Evolutionary conservation across 192 early-diverging fungal species (phyloP).

Genomic region (Entophlyctis helioformis): DNA sequence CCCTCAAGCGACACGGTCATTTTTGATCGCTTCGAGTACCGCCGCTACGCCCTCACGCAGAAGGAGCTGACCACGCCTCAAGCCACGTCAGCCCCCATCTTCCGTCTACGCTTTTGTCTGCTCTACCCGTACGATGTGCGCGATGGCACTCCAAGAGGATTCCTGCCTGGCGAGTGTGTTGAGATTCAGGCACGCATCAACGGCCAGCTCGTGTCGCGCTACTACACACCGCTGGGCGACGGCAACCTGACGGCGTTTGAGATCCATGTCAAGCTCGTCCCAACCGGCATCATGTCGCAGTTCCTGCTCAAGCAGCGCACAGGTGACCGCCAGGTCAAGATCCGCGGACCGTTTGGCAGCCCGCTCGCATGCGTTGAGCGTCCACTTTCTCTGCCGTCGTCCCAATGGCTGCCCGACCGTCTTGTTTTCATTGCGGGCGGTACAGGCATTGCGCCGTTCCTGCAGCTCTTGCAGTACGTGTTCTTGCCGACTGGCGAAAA

Average conservation of each 20-base stretch:
- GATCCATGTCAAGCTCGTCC: constrained; percentile 12
- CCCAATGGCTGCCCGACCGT: background rate
- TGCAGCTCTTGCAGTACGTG: constrained; percentile 17
- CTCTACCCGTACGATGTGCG: constrained; percentile 22
- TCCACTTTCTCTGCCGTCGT: background rate
- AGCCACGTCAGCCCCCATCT: constrained; percentile 4
- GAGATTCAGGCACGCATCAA: constrained; percentile 22
- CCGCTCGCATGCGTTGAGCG: constrained; percentile 5
- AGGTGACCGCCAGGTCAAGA: constrained; percentile 23
- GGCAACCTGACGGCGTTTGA: constrained; percentile 19
- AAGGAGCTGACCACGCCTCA: constrained; percentile 1
- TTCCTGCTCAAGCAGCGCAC: constrained; percentile 13
- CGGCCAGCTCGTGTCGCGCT: constrained; percentile 13
- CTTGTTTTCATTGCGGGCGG: constrained; percentile 26
- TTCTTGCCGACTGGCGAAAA: constrained; percentile 20
- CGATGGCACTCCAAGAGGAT: constrained; percentile 5
- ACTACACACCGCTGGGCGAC: constrained; percentile 17
- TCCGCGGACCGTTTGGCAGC: constrained; percentile 23
- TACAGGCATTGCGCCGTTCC: constrained; percentile 17
- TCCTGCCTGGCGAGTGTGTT: constrained; percentile 26
- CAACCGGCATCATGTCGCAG: constrained; percentile 4
- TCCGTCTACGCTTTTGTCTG: constrained; percentile 19
- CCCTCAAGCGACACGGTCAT: background rate
- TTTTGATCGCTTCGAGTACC: constrained; percentile 22
- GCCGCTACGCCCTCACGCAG: constrained; percentile 25